These are phyloP conservation scores for Mrakia gelida DNA, from an alignment of 768 basidiomycete genomes.

Conservation along the genomic window DNA sequence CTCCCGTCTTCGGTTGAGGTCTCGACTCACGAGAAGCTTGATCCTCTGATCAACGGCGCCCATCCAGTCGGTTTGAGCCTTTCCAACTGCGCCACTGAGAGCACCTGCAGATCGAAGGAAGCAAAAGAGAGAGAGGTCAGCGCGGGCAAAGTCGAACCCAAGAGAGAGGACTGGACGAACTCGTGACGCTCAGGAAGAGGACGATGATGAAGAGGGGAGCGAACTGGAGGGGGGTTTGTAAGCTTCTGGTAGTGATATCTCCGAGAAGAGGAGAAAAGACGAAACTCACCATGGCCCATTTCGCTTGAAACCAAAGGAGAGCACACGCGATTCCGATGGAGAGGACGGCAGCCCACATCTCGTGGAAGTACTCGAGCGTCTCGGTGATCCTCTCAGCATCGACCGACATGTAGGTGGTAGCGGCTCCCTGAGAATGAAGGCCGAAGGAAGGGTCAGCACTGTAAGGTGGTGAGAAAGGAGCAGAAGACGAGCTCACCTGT, in stretches of 20 bases:
- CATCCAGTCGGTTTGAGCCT: constrained; percentile 25
- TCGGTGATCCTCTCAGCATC: constrained; percentile 15
- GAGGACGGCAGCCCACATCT: constrained; percentile 21
- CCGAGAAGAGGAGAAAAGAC: neutral
- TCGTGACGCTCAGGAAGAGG: constrained; percentile 8
- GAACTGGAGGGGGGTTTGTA: neutral
- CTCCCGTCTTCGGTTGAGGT: neutral
- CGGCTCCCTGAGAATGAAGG: neutral
- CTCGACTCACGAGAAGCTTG: constrained; percentile 21
- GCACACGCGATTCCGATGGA: constrained; percentile 15
- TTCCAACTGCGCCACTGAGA: neutral
- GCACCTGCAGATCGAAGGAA: neutral
- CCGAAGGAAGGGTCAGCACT: neutral
- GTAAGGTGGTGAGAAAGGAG: neutral
- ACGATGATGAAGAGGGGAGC: constrained; percentile 19
- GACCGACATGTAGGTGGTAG: constrained; percentile 27
- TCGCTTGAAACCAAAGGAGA: constrained; percentile 21
- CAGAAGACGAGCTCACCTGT: neutral
- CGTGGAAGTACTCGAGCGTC: constrained; percentile 9
- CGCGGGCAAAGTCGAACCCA: neutral
- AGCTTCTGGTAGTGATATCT: no score
- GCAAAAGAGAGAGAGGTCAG: neutral
- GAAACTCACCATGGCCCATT: constrained; percentile 21
- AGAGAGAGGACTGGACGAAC: no score
- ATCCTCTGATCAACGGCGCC: constrained; percentile 13